Conservation (phyloP, 768 basidiomycete genomes). For the Naematelia aurantialba region DNA sequence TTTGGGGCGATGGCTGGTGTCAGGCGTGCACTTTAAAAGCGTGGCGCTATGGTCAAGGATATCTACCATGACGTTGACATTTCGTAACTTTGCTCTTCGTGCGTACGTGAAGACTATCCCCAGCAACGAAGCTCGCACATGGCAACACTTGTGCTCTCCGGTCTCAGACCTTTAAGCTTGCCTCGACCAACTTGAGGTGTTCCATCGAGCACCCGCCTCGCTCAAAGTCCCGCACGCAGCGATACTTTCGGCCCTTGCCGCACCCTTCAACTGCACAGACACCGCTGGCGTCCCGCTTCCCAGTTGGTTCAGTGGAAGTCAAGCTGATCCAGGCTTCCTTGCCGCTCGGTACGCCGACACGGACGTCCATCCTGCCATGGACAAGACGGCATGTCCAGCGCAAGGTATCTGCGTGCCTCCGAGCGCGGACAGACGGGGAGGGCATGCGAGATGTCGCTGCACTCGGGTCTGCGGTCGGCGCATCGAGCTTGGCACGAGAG, state of each 20-base stretch:
- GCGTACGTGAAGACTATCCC: too few species aligned
- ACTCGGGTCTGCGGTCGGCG: slow-evolving; percentile 22
- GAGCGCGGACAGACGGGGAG: slow-evolving; percentile 4
- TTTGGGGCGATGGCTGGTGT: too few species aligned
- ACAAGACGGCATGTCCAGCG: slow-evolving; percentile 30
- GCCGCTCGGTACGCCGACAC: slow-evolving; percentile 24
- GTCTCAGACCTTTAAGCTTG: slow-evolving; percentile 5
- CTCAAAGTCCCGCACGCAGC: slow-evolving; percentile 34
- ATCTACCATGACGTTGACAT: too few species aligned
- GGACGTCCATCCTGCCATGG: slow-evolving; percentile 23
- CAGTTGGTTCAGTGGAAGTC: not conserved
- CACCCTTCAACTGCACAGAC: slow-evolving; percentile 37
- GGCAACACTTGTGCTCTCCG: too few species aligned
- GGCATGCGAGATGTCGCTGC: slow-evolving; percentile 6
- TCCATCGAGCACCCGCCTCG: slow-evolving; percentile 35
- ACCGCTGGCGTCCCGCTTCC: not conserved
- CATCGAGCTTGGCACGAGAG: slow-evolving; percentile 38
- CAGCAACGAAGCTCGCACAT: too few species aligned
- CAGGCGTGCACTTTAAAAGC: too few species aligned
- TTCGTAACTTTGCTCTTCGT: too few species aligned
- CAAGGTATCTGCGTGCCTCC: slow-evolving; percentile 1
- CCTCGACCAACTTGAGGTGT: slow-evolving; percentile 37
- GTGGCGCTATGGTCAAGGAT: too few species aligned
- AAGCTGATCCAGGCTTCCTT: slow-evolving; percentile 24
- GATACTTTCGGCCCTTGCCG: slow-evolving; percentile 30